A percentile compares a stretch with the other conserved stretches of the same genome.
These are phyloP conservation scores for Colletotrichum brevisporum DNA, from an alignment of 2,329 filamentous ascomycete species.

Conservation along the genomic window DNA sequence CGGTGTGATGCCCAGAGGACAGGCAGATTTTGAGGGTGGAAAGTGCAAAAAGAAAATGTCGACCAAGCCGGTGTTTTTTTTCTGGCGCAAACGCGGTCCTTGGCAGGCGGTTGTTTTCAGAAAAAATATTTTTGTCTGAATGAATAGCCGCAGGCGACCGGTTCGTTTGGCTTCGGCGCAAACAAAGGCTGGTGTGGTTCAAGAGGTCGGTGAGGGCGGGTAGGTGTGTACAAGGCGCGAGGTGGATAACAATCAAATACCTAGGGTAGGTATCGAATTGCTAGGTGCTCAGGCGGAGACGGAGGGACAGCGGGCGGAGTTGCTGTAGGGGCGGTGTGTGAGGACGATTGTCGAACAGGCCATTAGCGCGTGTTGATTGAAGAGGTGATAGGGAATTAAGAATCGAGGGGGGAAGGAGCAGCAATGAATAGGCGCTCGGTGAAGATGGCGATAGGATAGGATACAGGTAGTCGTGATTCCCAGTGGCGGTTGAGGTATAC, in stretches of 20 bases:
- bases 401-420: background rate
- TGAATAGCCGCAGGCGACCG: background rate
- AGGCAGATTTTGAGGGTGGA: background rate
- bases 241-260: background rate
- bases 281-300: background rate
- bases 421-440: background rate
- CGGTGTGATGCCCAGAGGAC: background rate
- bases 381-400: background rate
- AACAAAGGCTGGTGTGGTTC: constrained; percentile 25
- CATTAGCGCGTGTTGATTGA: background rate
- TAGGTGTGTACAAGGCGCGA: background rate
- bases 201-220: background rate
- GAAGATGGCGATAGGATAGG: background rate
- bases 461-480: background rate
- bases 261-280: background rate
- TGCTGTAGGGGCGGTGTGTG: background rate
- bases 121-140: background rate
- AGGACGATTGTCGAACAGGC: too few species aligned
- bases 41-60: background rate
- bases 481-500: background rate
- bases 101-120: background rate
- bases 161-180: constrained; percentile 14
- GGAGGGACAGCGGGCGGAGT: background rate
- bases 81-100: too few species aligned
- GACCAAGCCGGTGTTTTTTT: too few species aligned